Conservation (phyloP, 192 early-diverging fungal genomes). For the Mortierella hygrophila region DNA sequence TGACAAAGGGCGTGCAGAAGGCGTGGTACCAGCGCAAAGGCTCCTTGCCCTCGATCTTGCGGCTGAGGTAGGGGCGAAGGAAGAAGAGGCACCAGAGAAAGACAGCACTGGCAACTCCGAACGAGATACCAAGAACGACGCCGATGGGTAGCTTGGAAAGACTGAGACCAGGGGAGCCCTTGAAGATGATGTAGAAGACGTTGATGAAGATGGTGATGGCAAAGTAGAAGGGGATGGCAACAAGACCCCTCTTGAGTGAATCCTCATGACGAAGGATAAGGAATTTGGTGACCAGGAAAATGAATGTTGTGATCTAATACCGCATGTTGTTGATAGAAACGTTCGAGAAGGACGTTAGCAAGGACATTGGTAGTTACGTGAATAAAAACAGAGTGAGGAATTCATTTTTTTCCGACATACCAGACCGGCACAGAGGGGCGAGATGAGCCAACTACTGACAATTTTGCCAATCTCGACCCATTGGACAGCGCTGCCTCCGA, state of each 20-base stretch:
- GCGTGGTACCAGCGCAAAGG: constrained; percentile 78
- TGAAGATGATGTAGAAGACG: constrained; percentile 79
- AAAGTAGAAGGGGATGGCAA: constrained; percentile 80
- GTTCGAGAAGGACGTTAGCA: not conserved
- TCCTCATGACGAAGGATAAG: constrained; percentile 70
- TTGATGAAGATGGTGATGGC: constrained; percentile 74
- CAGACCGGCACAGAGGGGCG: constrained; percentile 75
- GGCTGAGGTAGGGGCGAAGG: constrained; percentile 73
- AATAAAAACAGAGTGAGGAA: not conserved
- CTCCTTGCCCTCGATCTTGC: constrained; percentile 74
- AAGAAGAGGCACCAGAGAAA: constrained; percentile 71
- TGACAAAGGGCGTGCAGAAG: constrained; percentile 68
- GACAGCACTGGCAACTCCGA: constrained; percentile 69
- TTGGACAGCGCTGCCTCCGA: constrained; percentile 70
- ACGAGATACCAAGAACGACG: constrained; percentile 69
- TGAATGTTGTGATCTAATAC: constrained; percentile 57
- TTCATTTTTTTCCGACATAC: constrained; percentile 26
- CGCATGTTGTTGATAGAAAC: not conserved
- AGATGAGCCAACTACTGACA: constrained; percentile 75
- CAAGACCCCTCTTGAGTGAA: constrained; percentile 74
- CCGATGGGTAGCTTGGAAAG: constrained; percentile 58
- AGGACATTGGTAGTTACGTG: not conserved
- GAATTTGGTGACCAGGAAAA: constrained; percentile 78
- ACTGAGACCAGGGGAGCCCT: constrained; percentile 69
- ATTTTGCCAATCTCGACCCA: constrained; percentile 63